A percentile compares a stretch with the other conserved stretches of the same genome.
phyloP scores from a whole-genome alignment of 768 basidiomycete species.

The Boletus rex-veris region DNA sequence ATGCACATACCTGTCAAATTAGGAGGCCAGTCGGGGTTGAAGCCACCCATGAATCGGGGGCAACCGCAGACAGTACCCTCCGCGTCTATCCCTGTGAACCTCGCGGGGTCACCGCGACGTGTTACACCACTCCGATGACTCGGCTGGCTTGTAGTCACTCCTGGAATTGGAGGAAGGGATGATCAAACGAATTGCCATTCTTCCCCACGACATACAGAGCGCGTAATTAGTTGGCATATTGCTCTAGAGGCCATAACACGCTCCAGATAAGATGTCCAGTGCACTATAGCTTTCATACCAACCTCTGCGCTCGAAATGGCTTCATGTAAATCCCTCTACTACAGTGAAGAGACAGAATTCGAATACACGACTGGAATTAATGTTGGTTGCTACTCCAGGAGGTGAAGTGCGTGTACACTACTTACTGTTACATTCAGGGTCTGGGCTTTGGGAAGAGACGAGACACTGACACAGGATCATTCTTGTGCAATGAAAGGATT shows the following conservation, averaged over 20 bases:
- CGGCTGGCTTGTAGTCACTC: not conserved
- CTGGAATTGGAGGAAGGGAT: conserved; percentile 1
- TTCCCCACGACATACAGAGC: not conserved
- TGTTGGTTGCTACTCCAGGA: not conserved
- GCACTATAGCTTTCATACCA: conserved; percentile 12
- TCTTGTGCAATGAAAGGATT: conserved; percentile 83
- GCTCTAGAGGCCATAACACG: not conserved
- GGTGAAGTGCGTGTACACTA: not conserved
- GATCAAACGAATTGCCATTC: not conserved
- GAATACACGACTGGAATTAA: conserved; percentile 1
- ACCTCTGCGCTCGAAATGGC: conserved; percentile 9
- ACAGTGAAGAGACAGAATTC: conserved; percentile 12
- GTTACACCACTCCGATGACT: conserved; percentile 27
- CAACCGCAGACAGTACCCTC: conserved; percentile 14
- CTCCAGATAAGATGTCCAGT: conserved; percentile 2
- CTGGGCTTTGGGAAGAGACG: not conserved
- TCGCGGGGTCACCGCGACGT: conserved; percentile 17
- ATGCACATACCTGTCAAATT: conserved; percentile 16
- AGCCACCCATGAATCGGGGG: conserved; percentile 6
- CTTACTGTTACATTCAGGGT: not conserved
- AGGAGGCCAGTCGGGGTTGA: conserved; percentile 16
- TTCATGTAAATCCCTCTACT: conserved; percentile 18
- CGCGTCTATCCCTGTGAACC: conserved; percentile 15
- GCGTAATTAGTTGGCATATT: not conserved
- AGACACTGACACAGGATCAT: conserved; percentile 20